A percentile compares a stretch with the other conserved stretches of the same genome.
Conservation (phyloP, 495 filamentous ascomycete species). For the Aspergillus avenaceus region DNA sequence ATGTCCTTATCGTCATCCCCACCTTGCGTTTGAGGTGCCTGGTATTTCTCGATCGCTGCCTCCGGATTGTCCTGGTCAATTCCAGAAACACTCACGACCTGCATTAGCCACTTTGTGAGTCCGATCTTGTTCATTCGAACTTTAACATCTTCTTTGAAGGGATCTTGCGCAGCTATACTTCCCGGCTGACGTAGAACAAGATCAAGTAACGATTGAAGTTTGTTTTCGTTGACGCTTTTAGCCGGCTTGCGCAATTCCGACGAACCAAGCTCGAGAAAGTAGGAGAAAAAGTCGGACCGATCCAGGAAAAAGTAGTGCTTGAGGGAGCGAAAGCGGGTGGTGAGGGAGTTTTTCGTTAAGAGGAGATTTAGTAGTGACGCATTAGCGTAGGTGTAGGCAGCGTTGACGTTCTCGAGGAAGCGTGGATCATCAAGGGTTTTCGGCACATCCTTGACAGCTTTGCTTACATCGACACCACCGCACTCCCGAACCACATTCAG, state of each 20-base stretch:
- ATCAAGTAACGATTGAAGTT: slow-evolving; percentile 90
- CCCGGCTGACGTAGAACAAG: slow-evolving; percentile 92
- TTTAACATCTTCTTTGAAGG: slow-evolving; percentile 97
- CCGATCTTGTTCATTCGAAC: slow-evolving; percentile 94
- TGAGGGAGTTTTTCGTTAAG: slow-evolving; percentile 86
- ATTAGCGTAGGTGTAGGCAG: slow-evolving; percentile 92
- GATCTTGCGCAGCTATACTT: slow-evolving; percentile 87
- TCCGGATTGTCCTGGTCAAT: slow-evolving; percentile 78
- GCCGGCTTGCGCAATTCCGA: slow-evolving; percentile 87
- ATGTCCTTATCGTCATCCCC: slow-evolving; percentile 80
- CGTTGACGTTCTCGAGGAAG: slow-evolving; percentile 93
- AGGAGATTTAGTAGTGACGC: slow-evolving; percentile 87
- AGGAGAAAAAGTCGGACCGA: slow-evolving; percentile 94
- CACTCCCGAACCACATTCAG: slow-evolving; percentile 97
- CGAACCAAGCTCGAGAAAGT: slow-evolving; percentile 86
- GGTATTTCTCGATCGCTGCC: slow-evolving; percentile 50
- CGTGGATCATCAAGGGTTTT: slow-evolving; percentile 83
- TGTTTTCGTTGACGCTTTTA: slow-evolving; percentile 81
- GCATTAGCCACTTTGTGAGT: slow-evolving; percentile 88
- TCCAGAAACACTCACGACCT: slow-evolving; percentile 91
- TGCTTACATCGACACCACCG: slow-evolving; percentile 90
- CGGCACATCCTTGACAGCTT: slow-evolving; percentile 82
- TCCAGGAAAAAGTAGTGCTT: slow-evolving; percentile 99
- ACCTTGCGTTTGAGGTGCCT: slow-evolving; percentile 44
- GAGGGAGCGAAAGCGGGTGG: slow-evolving; percentile 76